phyloP scores from a whole-genome alignment of 495 filamentous ascomycete species.

The Neurospora sp. region DNA sequence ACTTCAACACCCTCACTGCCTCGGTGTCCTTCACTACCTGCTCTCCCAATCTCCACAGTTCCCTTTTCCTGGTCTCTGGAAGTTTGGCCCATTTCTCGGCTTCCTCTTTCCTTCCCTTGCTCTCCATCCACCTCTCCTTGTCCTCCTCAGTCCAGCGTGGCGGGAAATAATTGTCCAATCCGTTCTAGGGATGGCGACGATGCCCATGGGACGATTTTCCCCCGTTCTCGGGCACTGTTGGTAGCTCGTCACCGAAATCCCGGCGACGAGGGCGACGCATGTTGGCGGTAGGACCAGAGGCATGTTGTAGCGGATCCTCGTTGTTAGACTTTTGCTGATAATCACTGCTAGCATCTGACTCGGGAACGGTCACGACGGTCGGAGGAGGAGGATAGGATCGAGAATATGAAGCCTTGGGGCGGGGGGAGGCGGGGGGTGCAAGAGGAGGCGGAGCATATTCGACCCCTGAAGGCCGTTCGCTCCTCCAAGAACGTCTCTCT shows the following conservation, averaged over 20 bases:
- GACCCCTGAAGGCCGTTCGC: not conserved
- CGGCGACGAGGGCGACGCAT: not conserved
- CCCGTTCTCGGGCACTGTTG: not conserved
- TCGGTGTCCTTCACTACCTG: not conserved
- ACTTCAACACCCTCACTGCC: not conserved
- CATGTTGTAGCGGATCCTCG: no score
- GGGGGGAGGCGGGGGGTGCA: not conserved
- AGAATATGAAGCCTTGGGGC: not conserved
- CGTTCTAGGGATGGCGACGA: not conserved
- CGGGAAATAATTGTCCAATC: not conserved
- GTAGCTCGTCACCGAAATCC: not conserved
- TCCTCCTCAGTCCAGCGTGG: not conserved
- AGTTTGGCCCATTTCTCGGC: not conserved
- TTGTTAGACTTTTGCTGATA: rapidly evolving
- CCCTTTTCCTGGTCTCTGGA: not conserved
- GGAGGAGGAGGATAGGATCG: not conserved
- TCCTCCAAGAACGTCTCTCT: not conserved
- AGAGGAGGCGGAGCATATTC: not conserved
- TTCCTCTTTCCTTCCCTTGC: not conserved
- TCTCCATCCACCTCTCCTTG: not conserved
- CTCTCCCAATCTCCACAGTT: not conserved
- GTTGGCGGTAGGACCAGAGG: not conserved
- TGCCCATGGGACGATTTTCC: not conserved
- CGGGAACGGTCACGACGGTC: not conserved
- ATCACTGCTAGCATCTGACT: not conserved